These are phyloP conservation scores for Neurospora africana DNA, from an alignment of 495 filamentous ascomycete species.

Conservation along the genomic window DNA sequence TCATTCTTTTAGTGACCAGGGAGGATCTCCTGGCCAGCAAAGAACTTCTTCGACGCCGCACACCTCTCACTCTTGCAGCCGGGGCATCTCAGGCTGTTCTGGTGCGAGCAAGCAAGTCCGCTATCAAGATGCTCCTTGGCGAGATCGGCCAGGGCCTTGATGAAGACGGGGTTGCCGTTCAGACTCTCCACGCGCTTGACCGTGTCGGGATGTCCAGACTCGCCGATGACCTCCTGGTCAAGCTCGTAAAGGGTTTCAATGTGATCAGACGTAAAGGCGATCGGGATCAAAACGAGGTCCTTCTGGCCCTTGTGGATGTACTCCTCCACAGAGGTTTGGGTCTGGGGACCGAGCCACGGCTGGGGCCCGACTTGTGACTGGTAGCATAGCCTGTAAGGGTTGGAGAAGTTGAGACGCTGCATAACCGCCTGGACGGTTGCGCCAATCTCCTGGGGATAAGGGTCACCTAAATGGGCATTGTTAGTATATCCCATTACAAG, in stretches of 20 bases:
- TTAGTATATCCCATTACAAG: constrained; percentile 10
- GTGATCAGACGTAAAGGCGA: constrained; percentile 96
- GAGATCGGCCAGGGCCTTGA: constrained; percentile 78
- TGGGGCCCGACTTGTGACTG: constrained; percentile 95
- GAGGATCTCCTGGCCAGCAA: constrained; percentile 43
- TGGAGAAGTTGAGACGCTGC: constrained; percentile 72
- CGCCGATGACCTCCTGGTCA: constrained; percentile 90
- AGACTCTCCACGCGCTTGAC: constrained; percentile 89
- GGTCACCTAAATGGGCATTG: constrained; percentile 51
- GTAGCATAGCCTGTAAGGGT: constrained; percentile 92
- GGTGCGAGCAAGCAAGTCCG: constrained; percentile 54
- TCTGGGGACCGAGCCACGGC: constrained; percentile 94
- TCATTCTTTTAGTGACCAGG: not conserved
- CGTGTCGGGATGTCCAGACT: constrained; percentile 62
- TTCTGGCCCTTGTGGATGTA: constrained; percentile 87
- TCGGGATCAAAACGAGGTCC: constrained; percentile 84
- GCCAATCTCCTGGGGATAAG: constrained; percentile 92
- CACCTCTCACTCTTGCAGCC: constrained; percentile 88
- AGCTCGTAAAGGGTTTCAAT: constrained; percentile 97
- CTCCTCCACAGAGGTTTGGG: constrained; percentile 71
- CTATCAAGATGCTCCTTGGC: constrained; percentile 68
- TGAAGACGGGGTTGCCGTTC: constrained; percentile 88
- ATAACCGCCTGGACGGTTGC: constrained; percentile 97
- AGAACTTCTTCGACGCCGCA: constrained; percentile 84
- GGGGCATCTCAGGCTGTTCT: constrained; percentile 89